Conservation (phyloP, 352 stramenopile genomes). For the Plasmopara halstedii region DNA sequence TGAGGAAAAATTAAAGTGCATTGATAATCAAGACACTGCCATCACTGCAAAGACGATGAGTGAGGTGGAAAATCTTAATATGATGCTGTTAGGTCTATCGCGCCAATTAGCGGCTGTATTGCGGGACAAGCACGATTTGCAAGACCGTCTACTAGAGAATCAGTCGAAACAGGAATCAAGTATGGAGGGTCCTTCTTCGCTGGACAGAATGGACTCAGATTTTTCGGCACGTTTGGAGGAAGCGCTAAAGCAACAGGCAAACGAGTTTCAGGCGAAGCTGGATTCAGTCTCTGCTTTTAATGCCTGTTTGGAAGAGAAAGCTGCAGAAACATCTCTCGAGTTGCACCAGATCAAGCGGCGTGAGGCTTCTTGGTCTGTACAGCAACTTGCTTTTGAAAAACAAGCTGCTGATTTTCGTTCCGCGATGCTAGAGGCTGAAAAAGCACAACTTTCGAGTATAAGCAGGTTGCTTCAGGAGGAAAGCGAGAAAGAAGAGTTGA, state of each 20-base stretch:
- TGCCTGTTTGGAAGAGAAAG: slow-evolving; percentile 37
- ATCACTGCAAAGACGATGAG: slow-evolving; percentile 8
- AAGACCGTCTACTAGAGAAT: slow-evolving; percentile 35
- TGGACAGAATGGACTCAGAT: slow-evolving; percentile 15
- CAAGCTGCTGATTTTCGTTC: slow-evolving; percentile 21
- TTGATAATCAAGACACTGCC: slow-evolving; percentile 4
- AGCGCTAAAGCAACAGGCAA: slow-evolving; percentile 34
- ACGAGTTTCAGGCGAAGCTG: slow-evolving; percentile 39
- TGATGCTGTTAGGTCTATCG: slow-evolving; percentile 53
- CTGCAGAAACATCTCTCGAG: slow-evolving; percentile 33
- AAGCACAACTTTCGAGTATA: slow-evolving; percentile 12
- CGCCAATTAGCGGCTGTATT: slow-evolving; percentile 63
- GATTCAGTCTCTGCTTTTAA: slow-evolving; percentile 25
- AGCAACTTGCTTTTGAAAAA: slow-evolving; percentile 31
- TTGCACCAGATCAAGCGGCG: slow-evolving; percentile 56
- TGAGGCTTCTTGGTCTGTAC: slow-evolving; percentile 47
- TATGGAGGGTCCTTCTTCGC: slow-evolving; percentile 7
- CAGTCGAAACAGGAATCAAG: slow-evolving; percentile 18
- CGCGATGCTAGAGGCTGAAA: slow-evolving; percentile 21
- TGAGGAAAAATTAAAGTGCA: slow-evolving; percentile 36
- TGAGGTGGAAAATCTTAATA: slow-evolving; percentile 55
- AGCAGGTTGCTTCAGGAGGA: slow-evolving; percentile 27
- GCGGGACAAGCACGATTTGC: slow-evolving; percentile 68
- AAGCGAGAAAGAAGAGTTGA: slow-evolving; percentile 13
- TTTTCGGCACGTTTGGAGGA: slow-evolving; percentile 31